Conservation (phyloP, 305 asterid genomes). For the Caryopteris hybrid region DNA sequence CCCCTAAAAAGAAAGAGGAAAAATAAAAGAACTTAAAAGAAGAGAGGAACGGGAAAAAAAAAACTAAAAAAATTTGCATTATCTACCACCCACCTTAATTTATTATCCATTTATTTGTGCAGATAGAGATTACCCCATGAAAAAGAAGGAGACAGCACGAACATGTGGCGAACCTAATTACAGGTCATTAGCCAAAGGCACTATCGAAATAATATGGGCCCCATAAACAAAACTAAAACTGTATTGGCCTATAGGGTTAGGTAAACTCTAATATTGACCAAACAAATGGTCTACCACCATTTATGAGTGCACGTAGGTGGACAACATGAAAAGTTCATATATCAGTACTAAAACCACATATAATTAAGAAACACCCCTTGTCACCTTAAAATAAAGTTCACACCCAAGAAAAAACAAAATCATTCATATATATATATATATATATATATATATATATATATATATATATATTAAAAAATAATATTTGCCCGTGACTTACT, state of each 20-base stretch:
- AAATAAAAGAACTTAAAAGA: too few relatives aligned
- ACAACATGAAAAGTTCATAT: conserved; percentile 23
- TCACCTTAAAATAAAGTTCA: too few relatives aligned
- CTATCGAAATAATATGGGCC: conserved; percentile 12
- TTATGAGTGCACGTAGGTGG: conserved; percentile 31
- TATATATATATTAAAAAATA: too few relatives aligned
- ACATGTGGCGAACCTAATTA: conserved; percentile 32
- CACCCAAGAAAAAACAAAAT: too few relatives aligned
- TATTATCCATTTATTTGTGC: neutral
- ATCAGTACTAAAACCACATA: neutral
- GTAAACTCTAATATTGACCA: conserved; percentile 33
- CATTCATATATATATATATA: too few relatives aligned
- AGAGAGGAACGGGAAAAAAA: too few relatives aligned
- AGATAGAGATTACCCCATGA: conserved; percentile 10
- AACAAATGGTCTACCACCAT: conserved; percentile 28
- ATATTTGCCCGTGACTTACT: conserved; percentile 25
- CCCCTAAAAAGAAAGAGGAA: too few relatives aligned
- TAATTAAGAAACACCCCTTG: neutral
- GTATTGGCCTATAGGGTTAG: conserved; percentile 29
- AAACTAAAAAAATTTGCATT: neutral
- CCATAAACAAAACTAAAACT: conserved; percentile 25
- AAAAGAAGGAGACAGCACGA: neutral
- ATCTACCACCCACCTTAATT: conserved; percentile 4
- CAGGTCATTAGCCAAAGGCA: conserved; percentile 19
- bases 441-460: too few relatives aligned